phyloP scores from a whole-genome alignment of 73 alveolate species.

The Symbiodinium pilosum region DNA sequence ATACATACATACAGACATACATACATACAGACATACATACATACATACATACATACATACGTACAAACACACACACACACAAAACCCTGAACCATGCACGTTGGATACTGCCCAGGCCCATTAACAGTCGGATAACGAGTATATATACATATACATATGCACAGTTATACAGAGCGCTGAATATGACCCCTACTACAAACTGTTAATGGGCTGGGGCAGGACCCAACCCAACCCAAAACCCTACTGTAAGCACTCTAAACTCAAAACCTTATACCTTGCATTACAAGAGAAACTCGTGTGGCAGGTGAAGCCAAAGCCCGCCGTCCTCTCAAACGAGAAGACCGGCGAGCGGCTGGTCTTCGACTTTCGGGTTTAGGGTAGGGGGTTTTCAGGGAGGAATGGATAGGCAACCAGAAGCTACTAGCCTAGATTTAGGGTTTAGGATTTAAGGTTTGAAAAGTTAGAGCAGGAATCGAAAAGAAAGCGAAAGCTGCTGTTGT shows the following conservation, averaged over 20 bases:
- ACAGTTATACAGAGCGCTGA: not conserved
- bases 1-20: too few relatives aligned
- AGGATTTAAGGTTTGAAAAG: not conserved
- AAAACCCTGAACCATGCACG: not conserved
- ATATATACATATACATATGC: not conserved
- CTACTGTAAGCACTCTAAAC: too few relatives aligned
- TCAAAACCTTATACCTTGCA: too few relatives aligned
- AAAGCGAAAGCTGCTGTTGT: not conserved
- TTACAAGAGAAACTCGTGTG: not conserved
- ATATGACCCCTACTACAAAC: too few relatives aligned
- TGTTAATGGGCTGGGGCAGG: too few relatives aligned
- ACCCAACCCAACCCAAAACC: too few relatives aligned
- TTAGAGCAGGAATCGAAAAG: not conserved
- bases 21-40: too few relatives aligned
- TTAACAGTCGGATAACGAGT: too few relatives aligned
- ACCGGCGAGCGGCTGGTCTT: slow-evolving; percentile 48
- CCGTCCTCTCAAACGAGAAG: slow-evolving; percentile 82
- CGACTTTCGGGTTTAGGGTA: not conserved
- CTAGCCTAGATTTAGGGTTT: not conserved
- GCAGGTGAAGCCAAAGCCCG: slow-evolving; percentile 73
- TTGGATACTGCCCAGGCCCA: too few relatives aligned
- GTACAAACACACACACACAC: too few relatives aligned
- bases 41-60: too few relatives aligned
- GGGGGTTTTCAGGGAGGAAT: not conserved
- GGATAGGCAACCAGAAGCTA: not conserved